A percentile compares a stretch with the other conserved stretches of the same genome.
Conservation (phyloP, 2,329 filamentous ascomycete species). For the Aspergillus ustus region DNA sequence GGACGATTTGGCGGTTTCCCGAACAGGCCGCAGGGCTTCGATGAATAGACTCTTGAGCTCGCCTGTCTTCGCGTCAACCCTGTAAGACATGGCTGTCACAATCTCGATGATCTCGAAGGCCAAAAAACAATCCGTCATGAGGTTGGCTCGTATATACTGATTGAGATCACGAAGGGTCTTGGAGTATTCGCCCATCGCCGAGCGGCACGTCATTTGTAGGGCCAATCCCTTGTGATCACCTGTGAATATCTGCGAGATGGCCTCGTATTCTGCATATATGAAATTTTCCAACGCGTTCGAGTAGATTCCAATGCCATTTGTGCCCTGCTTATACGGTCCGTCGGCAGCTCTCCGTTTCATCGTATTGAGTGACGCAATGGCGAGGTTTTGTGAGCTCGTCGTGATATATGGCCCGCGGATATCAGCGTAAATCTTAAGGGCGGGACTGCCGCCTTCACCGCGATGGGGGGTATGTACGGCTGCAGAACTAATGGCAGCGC, state of each 20-base stretch:
- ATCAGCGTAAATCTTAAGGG: conserved; percentile 83
- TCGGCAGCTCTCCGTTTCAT: conserved; percentile 76
- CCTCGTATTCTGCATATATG: conserved; percentile 87
- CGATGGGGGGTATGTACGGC: conserved; percentile 57
- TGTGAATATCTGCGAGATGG: conserved; percentile 83
- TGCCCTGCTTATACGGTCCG: conserved; percentile 83
- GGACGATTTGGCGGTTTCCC: conserved; percentile 88
- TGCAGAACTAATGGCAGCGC: conserved; percentile 72
- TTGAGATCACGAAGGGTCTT: conserved; percentile 89
- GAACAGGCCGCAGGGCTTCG: conserved; percentile 83
- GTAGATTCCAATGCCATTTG: conserved; percentile 90
- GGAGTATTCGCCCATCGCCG: conserved; percentile 78
- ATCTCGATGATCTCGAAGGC: conserved; percentile 96
- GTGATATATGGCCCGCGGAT: conserved; percentile 86
- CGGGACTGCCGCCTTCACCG: conserved; percentile 66
- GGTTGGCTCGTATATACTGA: conserved; percentile 80
- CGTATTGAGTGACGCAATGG: conserved; percentile 82
- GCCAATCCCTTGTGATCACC: conserved; percentile 82
- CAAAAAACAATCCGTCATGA: conserved; percentile 90
- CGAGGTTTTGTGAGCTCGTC: conserved; percentile 79
- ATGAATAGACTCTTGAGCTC: conserved; percentile 83
- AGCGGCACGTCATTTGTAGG: conserved; percentile 77
- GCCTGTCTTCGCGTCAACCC: conserved; percentile 79
- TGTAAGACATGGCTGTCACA: conserved; percentile 76
- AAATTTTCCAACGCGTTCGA: conserved; percentile 85